Conservation (phyloP, 805 yeast species). For the Candida suzukii region DNA sequence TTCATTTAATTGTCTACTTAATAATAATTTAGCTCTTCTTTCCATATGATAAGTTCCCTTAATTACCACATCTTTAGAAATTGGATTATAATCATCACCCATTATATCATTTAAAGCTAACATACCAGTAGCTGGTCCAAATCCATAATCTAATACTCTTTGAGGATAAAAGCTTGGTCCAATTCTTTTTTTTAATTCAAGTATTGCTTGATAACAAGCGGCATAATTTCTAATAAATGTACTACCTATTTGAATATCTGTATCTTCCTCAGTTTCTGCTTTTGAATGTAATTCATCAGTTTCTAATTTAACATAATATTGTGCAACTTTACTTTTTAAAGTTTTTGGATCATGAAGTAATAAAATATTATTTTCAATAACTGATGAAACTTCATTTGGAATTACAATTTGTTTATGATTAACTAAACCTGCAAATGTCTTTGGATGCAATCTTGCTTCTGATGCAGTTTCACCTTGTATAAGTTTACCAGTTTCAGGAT, state of each 20-base stretch:
- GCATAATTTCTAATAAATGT: conserved; percentile 79
- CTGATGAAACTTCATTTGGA: conserved; percentile 49
- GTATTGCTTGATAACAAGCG: conserved; percentile 53
- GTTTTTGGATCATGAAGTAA: conserved; percentile 54
- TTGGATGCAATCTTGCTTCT: conserved; percentile 51
- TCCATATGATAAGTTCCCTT: conserved; percentile 69
- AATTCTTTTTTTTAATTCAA: conserved; percentile 54
- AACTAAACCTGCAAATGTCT: conserved; percentile 50
- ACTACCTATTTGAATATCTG: conserved; percentile 77
- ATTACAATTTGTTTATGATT: conserved; percentile 44
- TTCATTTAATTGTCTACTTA: conserved; percentile 64
- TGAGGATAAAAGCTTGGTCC: conserved; percentile 50
- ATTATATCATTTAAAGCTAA: conserved; percentile 79
- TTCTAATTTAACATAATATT: conserved; percentile 31
- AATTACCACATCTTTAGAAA: conserved; percentile 62
- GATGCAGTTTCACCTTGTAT: conserved; percentile 33
- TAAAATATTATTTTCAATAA: conserved; percentile 59
- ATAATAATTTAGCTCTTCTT: conserved; percentile 66
- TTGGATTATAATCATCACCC: conserved; percentile 58
- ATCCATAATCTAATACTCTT: conserved; percentile 70
- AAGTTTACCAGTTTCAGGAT: conserved; percentile 23
- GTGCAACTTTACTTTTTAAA: conserved; percentile 49
- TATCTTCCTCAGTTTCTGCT: conserved; percentile 37
- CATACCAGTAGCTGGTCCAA: conserved; percentile 91
- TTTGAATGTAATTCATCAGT: conserved; percentile 45